phyloP scores from a whole-genome alignment of 2,329 filamentous ascomycete species.

The Phaeoacremonium minimum region DNA sequence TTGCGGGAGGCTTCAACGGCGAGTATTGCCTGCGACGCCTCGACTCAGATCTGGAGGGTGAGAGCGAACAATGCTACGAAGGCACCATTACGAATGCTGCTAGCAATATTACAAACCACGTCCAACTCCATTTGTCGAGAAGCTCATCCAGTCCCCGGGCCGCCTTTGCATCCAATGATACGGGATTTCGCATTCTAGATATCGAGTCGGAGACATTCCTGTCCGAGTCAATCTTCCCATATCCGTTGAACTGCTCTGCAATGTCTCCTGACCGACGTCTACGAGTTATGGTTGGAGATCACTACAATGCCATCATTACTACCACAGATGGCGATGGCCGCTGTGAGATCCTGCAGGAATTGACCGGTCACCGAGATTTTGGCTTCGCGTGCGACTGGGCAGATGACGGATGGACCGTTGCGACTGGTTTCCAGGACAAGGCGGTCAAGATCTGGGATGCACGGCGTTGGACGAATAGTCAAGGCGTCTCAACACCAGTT shows the following conservation, averaged over 20 bases:
- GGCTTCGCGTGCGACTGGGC: slow-evolving; percentile 80
- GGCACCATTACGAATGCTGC: slow-evolving; percentile 42
- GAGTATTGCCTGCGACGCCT: slow-evolving; percentile 47
- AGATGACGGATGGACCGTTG: slow-evolving; percentile 69
- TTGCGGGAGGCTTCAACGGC: slow-evolving; percentile 56
- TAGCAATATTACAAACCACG: slow-evolving; percentile 62
- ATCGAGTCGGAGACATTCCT: slow-evolving; percentile 55
- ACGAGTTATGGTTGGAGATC: slow-evolving; percentile 70
- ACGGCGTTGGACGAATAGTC: slow-evolving; percentile 57
- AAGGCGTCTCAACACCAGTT: slow-evolving; percentile 42
- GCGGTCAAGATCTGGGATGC: slow-evolving; percentile 73
- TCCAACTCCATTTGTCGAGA: slow-evolving; percentile 53
- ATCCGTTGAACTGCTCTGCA: slow-evolving; percentile 69
- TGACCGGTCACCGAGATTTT: slow-evolving; percentile 64
- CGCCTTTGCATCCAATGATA: slow-evolving; percentile 61
- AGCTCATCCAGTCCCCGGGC: slow-evolving; percentile 47
- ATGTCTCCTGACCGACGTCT: slow-evolving; percentile 68
- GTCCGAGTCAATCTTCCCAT: slow-evolving; percentile 46
- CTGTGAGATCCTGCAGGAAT: slow-evolving; percentile 43
- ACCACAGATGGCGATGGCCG: slow-evolving; percentile 59
- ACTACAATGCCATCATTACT: slow-evolving; percentile 59
- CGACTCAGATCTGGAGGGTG: slow-evolving; percentile 29
- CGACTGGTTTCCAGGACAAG: slow-evolving; percentile 74
- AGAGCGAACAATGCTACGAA: slow-evolving; percentile 25
- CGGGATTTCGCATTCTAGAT: slow-evolving; percentile 54